phyloP scores from a whole-genome alignment of 1,139 yeast genomes.

The Kodamaea sp. region DNA sequence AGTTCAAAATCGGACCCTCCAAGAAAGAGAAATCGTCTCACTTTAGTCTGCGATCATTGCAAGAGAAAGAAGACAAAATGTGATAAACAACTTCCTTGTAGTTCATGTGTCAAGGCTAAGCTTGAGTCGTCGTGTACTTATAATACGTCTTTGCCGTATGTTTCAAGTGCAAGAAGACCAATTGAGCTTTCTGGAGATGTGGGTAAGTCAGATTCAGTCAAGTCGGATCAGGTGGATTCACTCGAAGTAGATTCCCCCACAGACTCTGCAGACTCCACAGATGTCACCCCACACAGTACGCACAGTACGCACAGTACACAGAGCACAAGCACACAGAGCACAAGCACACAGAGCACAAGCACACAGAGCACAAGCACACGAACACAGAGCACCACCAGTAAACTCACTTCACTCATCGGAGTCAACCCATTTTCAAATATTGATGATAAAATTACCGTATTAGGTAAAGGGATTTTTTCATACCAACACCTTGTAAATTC shows the following conservation, averaged over 20 bases:
- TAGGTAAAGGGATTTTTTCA: too few species aligned
- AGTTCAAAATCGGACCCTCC: background rate
- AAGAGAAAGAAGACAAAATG: conserved; percentile 11
- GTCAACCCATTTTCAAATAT: conserved; percentile 6
- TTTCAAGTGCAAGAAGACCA: conserved; percentile 12
- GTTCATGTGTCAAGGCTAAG: conserved; percentile 10
- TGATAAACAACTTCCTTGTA: conserved; percentile 10
- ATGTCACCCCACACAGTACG: background rate
- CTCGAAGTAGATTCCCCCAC: background rate
- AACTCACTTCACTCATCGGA: conserved; percentile 3
- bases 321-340: too few species aligned
- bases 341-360: too few species aligned
- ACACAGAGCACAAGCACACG: too few species aligned
- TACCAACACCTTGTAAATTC: too few species aligned
- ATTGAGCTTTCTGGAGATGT: conserved; percentile 1
- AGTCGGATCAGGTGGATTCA: background rate
- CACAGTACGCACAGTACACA: too few species aligned
- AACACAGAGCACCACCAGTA: background rate
- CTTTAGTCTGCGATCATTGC: conserved; percentile 11
- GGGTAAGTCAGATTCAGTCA: background rate
- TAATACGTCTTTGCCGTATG: conserved; percentile 9
- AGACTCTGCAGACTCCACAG: background rate
- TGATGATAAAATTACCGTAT: conserved; percentile 2
- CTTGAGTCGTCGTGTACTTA: conserved; percentile 5
- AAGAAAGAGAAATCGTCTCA: conserved; percentile 9